A percentile compares a stretch with the other conserved stretches of the same genome.
These are phyloP conservation scores for Penicillium verhagenii DNA, from an alignment of 495 filamentous ascomycete genomes.

Conservation along the genomic window DNA sequence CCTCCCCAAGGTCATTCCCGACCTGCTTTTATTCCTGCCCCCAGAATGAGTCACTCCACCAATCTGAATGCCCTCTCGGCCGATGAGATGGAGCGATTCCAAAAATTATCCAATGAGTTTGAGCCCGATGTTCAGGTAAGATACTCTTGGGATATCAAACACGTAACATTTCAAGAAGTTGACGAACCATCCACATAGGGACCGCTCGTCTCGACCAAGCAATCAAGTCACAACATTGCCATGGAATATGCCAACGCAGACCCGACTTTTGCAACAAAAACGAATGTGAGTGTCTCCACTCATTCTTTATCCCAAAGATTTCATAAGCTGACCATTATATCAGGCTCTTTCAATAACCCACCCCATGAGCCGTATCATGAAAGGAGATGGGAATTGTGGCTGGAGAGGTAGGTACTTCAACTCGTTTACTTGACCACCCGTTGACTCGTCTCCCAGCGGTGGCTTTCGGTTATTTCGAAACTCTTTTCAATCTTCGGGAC, in stretches of 20 bases:
- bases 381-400: conserved; percentile 94
- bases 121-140: conserved; percentile 63
- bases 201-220: conserved; percentile 75
- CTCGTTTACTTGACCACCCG: not conserved
- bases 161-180: not conserved
- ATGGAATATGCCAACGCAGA: conserved; percentile 91
- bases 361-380: conserved; percentile 81
- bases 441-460: conserved; percentile 59
- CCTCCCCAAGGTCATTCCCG: conserved; percentile 13
- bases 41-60: conserved; percentile 21
- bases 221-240: conserved; percentile 73
- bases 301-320: conserved; percentile 7
- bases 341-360: conserved; percentile 82
- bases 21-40: conserved; percentile 10
- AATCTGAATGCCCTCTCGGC: conserved; percentile 48
- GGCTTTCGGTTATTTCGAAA: conserved; percentile 91
- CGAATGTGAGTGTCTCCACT: conserved; percentile 58
- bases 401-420: conserved; percentile 78
- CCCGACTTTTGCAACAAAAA: conserved; percentile 79
- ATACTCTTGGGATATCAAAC: not conserved
- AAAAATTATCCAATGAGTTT: conserved; percentile 59
- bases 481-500: conserved; percentile 66
- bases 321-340: conserved; percentile 13
- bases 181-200: conserved; percentile 53
- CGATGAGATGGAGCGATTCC: conserved; percentile 54